Conservation (phyloP, 164 flowering plant species). For the Nymphaea colorata region DNA sequence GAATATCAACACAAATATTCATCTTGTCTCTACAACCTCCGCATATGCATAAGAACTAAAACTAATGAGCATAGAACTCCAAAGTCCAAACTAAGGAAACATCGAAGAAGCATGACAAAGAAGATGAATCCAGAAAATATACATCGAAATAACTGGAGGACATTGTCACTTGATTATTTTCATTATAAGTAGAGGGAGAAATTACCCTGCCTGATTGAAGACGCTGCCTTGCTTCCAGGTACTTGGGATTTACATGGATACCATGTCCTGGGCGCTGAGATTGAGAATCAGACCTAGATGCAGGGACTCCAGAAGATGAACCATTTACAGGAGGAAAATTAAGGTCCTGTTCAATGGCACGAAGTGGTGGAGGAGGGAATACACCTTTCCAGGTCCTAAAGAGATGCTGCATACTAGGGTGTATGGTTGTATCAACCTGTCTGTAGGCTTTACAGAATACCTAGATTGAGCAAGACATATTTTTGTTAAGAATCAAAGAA, state of each 20-base stretch:
- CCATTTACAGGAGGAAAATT: slow-evolving; percentile 43
- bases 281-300: slow-evolving; percentile 54
- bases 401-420: slow-evolving; percentile 85
- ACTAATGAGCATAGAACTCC: too few species aligned
- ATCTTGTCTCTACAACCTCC: too few species aligned
- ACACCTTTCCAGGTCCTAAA: slow-evolving; percentile 98
- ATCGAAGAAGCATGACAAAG: too few species aligned
- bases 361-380: slow-evolving; percentile 70
- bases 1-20: too few species aligned
- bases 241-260: slow-evolving; percentile 97
- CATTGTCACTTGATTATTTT: too few species aligned
- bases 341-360: slow-evolving; percentile 81
- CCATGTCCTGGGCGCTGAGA: slow-evolving; percentile 70
- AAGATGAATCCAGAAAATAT: too few species aligned
- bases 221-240: slow-evolving; percentile 78
- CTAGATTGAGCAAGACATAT: slow-evolving; percentile 20
- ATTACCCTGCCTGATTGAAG: slow-evolving; percentile 74
- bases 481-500: background rate
- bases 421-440: slow-evolving; percentile 69
- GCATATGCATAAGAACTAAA: too few species aligned
- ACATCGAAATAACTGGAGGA: too few species aligned
- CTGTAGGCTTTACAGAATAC: slow-evolving; percentile 90
- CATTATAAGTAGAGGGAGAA: background rate
- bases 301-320: slow-evolving; percentile 40
- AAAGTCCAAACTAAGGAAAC: too few species aligned